Evolutionary conservation across 768 basidiomycete genomes (phyloP).

Genomic region (Boletus vinaceobasis): DNA sequence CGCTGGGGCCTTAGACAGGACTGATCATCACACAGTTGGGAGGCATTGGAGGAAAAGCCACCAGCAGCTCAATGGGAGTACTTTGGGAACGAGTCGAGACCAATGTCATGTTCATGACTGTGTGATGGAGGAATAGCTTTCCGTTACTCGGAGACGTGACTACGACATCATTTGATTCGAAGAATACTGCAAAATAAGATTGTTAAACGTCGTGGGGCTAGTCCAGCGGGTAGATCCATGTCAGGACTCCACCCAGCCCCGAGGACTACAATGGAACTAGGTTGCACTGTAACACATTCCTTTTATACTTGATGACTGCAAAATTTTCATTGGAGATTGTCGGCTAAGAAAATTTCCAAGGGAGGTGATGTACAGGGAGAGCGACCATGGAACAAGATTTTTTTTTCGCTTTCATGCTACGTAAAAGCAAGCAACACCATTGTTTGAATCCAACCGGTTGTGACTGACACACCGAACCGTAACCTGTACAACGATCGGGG

Average conservation of each 20-base stretch:
- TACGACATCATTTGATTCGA: neutral
- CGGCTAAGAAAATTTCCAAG: no score
- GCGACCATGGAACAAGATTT: neutral
- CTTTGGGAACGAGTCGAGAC: slow-evolving; percentile 51
- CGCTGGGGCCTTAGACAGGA: neutral
- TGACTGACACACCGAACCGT: slow-evolving; percentile 9
- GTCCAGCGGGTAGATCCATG: slow-evolving; percentile 3
- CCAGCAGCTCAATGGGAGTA: slow-evolving; percentile 88
- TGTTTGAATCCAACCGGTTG: slow-evolving; percentile 9
- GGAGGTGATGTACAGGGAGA: neutral
- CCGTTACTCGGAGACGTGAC: neutral
- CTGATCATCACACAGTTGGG: slow-evolving; percentile 60
- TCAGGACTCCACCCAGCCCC: slow-evolving; percentile 11
- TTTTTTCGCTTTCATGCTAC: slow-evolving; percentile 17
- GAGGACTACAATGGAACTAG: no score
- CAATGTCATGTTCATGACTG: slow-evolving; percentile 30
- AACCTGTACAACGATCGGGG: slow-evolving; percentile 9
- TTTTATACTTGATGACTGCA: neutral
- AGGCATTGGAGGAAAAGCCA: slow-evolving; percentile 78
- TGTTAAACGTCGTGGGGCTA: neutral
- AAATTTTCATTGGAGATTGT: neutral
- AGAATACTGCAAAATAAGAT: slow-evolving; percentile 7
- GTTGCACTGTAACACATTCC: no score
- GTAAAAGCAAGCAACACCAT: slow-evolving; percentile 5
- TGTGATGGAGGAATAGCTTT: neutral